A percentile compares a stretch with the other conserved stretches of the same genome.
phyloP scores from a whole-genome alignment of 306 rosid genomes.

The Fragaria iinumae region DNA sequence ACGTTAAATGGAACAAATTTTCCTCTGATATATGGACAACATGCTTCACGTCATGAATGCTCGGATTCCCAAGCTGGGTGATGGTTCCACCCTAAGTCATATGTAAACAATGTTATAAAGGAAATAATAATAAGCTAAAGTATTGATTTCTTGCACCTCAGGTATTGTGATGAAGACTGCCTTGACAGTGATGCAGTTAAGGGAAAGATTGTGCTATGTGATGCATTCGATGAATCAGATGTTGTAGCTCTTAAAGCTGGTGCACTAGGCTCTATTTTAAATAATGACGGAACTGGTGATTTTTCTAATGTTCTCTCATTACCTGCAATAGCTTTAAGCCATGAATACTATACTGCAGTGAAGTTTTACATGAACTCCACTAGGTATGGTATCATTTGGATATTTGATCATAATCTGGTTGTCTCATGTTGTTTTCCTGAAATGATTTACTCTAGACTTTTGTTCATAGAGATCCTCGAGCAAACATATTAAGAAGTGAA shows the following conservation, averaged over 20 bases:
- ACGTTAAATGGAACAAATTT: not conserved
- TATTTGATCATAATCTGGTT: not conserved
- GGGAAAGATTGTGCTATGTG: constrained; percentile 10
- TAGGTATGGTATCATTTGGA: not conserved
- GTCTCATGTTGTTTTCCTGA: not conserved
- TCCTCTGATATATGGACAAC: not conserved
- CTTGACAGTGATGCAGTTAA: not conserved
- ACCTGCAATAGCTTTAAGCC: not conserved
- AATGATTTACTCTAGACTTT: not conserved
- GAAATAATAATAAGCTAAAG: not conserved
- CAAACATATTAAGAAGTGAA: constrained; percentile 29
- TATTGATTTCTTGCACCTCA: not conserved
- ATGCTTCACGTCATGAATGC: not conserved
- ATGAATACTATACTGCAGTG: not conserved
- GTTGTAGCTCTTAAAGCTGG: not conserved
- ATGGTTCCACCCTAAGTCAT: not conserved
- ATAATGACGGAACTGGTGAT: not conserved
- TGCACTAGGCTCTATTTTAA: not conserved
- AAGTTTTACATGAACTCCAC: constrained; percentile 1
- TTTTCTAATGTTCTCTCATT: not conserved
- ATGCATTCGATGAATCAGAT: not conserved
- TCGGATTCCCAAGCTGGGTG: not conserved
- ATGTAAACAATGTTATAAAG: not conserved
- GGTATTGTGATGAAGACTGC: not conserved
- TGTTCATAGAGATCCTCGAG: constrained; percentile 12